phyloP scores from a whole-genome alignment of 1,284 basidiomycete genomes.

The Neolentinus lepideus region DNA sequence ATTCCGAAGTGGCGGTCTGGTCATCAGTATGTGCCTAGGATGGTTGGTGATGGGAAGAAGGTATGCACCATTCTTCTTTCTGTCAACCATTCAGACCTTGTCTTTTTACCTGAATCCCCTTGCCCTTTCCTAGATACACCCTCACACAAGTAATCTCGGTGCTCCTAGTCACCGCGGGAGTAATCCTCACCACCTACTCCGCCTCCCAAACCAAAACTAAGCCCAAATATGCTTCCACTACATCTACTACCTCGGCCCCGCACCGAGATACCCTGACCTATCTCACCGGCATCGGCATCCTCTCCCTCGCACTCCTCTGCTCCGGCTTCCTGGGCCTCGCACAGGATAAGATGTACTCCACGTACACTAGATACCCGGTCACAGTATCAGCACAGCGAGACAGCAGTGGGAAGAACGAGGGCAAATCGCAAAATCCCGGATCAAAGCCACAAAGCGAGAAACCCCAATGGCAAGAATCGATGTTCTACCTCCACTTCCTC shows the following conservation, averaged over 20 bases:
- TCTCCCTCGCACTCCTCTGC: constrained; percentile 73
- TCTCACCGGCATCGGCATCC: constrained; percentile 64
- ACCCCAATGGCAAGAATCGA: constrained; percentile 72
- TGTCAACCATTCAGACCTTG: too few relatives aligned
- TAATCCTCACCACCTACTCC: constrained; percentile 80
- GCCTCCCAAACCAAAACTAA: constrained; percentile 28
- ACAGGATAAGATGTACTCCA: constrained; percentile 77
- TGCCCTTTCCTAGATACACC: too few relatives aligned
- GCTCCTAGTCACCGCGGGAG: constrained; percentile 74
- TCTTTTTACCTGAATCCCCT: not conserved
- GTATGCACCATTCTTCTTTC: too few relatives aligned
- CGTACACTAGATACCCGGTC: constrained; percentile 44
- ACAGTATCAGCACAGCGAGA: not conserved
- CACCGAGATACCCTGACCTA: constrained; percentile 35
- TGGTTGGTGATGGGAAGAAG: constrained; percentile 52
- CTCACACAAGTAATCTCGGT: constrained; percentile 65
- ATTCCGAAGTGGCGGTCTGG: constrained; percentile 85
- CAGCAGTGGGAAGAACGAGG: constrained; percentile 12
- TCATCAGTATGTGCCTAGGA: constrained; percentile 75
- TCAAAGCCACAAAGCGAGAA: too few relatives aligned
- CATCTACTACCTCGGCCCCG: constrained; percentile 7
- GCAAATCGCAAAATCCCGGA: not conserved
- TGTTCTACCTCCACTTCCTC: constrained; percentile 85
- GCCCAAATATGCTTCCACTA: constrained; percentile 2
- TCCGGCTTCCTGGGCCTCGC: constrained; percentile 80